Base-by-base conservation (phyloP, 106 monocot genomes). In the Dactylorhiza incarnata region DNA sequence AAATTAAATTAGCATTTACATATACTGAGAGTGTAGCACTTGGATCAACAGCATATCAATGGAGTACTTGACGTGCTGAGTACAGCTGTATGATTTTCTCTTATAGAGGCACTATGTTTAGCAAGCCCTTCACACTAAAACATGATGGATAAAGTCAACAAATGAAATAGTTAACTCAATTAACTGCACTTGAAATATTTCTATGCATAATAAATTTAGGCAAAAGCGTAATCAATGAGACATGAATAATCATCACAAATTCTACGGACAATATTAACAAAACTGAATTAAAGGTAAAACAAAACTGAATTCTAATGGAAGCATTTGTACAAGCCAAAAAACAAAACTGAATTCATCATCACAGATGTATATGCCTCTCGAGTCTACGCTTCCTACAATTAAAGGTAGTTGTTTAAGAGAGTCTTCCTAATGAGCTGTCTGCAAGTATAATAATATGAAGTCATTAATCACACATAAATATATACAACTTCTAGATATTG, bases 21-120 rank as follows among this genome's bases (percentile, higher is more conserved):
- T 84, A 84, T 10, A 94, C 93, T 63, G 97, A 93, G 48, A 94
- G 87, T 82, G 97, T 91, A 82, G 97, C 97, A 79, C 56, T 78
- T 59, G 97, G 97, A 86, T 99, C 97, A 80, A 91, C 45, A 94
- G 76, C 97, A 99, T 94, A 17, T 91, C 97, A 58, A 99, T 91
- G 24, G 93, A 91, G 81, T 91, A 91, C 51, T 99, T 86, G 91
- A 91, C 78, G 91, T 94, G 16, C 82, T 83, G 43, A 97, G 69
- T 16, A 97, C 93, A 74, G 83, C 82, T 45, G 93, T 89, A 17
- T 93, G 97, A 49, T 93, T 87, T 85, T 87, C 84, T 80, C 87
- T 89, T 63, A 94, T 65, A 48, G 89, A 84, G 24, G 97, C 97
- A 68, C 97, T 94, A 72, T 83, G 73, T 74, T 84, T 83, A 19